Evolutionary conservation across 345 rosid species (phyloP).

Genomic region (Melastoma malabathricum): DNA sequence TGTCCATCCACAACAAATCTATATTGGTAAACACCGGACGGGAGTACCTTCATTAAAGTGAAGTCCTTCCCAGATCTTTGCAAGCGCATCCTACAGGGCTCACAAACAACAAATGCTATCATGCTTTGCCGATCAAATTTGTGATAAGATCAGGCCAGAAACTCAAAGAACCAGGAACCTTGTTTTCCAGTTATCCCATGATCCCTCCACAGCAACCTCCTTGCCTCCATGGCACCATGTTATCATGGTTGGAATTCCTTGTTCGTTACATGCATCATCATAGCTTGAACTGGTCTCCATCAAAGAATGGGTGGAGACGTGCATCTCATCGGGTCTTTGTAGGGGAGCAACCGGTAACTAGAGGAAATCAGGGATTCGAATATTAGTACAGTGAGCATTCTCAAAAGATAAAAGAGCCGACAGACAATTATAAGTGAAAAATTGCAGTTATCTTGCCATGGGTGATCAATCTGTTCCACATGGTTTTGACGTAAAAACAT

Average conservation of each 20-base stretch:
- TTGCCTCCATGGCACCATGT: conserved; percentile 86
- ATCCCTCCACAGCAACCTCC: conserved; percentile 83
- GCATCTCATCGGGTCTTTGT: conserved; percentile 83
- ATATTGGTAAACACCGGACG: conserved; percentile 90
- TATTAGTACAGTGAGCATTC: not conserved
- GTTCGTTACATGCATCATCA: conserved; percentile 51
- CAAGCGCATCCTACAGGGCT: conserved; percentile 50
- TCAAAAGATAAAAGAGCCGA: not conserved
- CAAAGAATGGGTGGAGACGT: conserved; percentile 45
- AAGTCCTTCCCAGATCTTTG: conserved; percentile 94
- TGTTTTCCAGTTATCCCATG: conserved; percentile 90
- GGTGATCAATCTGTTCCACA: no score
- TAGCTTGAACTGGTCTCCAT: conserved; percentile 32
- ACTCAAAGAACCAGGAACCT: conserved; percentile 27
- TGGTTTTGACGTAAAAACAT: no score
- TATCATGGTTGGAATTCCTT: conserved; percentile 85
- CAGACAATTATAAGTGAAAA: not conserved
- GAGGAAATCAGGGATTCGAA: conserved; percentile 3
- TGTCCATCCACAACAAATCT: conserved; percentile 90
- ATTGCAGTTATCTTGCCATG: not conserved
- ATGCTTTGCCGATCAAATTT: not conserved
- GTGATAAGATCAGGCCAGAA: conserved; percentile 3
- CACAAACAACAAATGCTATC: not conserved
- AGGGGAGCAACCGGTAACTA: conserved; percentile 86
- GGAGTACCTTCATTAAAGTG: conserved; percentile 86